phyloP scores from a whole-genome alignment of 306 rosid species.

The Glycyrrhiza uralensis region DNA sequence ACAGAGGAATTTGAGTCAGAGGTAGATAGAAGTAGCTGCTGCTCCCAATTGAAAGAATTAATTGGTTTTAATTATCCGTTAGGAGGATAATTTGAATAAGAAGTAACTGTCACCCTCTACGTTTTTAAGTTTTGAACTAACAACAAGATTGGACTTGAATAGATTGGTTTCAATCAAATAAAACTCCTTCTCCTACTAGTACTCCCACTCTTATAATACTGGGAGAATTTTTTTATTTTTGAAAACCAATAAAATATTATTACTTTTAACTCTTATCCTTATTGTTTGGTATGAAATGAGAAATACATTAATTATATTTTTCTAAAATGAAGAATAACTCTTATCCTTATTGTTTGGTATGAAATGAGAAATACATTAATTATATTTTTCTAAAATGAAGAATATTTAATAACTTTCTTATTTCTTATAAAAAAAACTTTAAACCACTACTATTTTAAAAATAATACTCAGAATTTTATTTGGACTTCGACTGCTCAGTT shows the following conservation, averaged over 20 bases:
- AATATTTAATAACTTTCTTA: too few relatives aligned
- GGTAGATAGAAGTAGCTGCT: constrained; percentile 29
- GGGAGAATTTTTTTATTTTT: neutral
- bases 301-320: too few relatives aligned
- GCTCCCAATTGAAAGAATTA: constrained; percentile 19
- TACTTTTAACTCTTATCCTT: neutral
- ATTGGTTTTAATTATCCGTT: constrained; percentile 32
- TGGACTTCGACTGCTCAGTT: too few relatives aligned
- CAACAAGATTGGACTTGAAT: neutral
- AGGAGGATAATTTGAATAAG: constrained; percentile 27
- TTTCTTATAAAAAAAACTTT: too few relatives aligned
- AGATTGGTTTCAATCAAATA: neutral
- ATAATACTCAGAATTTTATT: too few relatives aligned
- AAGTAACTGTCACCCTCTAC: constrained; percentile 18
- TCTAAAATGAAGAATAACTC: too few relatives aligned
- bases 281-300: neutral
- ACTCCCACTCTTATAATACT: neutral
- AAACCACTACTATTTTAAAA: too few relatives aligned
- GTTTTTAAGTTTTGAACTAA: neutral
- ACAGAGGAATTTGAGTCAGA: constrained; percentile 13
- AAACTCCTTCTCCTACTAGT: neutral
- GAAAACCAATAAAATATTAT: neutral
- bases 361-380: neutral
- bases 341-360: neutral
- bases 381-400: too few relatives aligned